phyloP scores from a whole-genome alignment of 441 rosid species.

The Lepidium campestre region DNA sequence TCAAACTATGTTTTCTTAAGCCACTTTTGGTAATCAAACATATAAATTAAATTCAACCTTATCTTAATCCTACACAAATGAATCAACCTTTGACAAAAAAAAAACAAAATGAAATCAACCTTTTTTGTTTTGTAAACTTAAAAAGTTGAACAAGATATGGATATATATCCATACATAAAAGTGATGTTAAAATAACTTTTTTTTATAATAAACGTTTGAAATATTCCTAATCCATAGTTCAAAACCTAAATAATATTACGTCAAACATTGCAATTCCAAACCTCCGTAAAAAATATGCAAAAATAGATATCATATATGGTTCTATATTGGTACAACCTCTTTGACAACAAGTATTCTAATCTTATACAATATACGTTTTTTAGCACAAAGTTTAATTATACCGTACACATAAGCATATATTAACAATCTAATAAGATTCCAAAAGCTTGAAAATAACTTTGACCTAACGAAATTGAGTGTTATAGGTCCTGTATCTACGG shows the following conservation, averaged over 20 bases:
- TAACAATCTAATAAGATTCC: not conserved
- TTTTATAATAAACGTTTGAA: too few species aligned
- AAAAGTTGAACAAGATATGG: not conserved
- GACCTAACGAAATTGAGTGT: conserved; percentile 7
- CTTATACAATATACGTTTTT: not conserved
- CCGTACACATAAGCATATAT: not conserved
- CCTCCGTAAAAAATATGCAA: too few species aligned
- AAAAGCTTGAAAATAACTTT: conserved; percentile 1
- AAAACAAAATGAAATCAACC: not conserved
- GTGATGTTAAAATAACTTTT: too few species aligned
- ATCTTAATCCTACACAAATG: conserved; percentile 13
- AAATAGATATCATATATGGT: too few species aligned
- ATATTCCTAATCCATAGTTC: too few species aligned
- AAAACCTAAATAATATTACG: too few species aligned
- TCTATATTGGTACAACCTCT: not conserved
- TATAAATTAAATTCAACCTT: not conserved
- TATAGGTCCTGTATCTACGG: conserved; percentile 25
- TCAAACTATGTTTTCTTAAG: conserved; percentile 1
- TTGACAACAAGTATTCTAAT: not conserved
- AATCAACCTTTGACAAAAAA: not conserved
- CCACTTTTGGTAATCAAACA: conserved; percentile 9
- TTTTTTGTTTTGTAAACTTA: not conserved
- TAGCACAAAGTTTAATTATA: not conserved
- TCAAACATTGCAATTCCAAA: too few species aligned
- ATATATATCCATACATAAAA: not conserved